Base-by-base conservation (phyloP, 202 grass and related monocot species). In the Carex sylvatica region DNA sequence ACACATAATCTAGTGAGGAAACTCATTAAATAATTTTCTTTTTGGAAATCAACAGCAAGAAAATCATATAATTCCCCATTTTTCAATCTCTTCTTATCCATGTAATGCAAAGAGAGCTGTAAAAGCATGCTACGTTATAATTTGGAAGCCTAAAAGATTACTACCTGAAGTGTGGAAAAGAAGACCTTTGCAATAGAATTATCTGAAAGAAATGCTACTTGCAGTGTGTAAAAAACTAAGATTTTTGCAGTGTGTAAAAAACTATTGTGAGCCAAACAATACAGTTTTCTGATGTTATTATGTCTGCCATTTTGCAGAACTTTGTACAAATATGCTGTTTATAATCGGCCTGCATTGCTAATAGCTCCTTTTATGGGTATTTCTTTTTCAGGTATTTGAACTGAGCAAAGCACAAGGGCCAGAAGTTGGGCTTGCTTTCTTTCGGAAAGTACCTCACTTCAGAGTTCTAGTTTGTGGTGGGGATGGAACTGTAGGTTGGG, bases 381-480 rank as follows among this genome's bases (percentile, higher is more conserved):
- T 64, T 47, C 71, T 81, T 6, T 8, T 47, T 61, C 82, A 98
- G 92, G 90, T 98, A 42, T 91, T 91, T 87, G 92, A 98, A 80
- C 85, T 98, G 88, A 89, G 95, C 84, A 88, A 87, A 65, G 65
- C 83, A 54, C 88, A 94, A 81, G 92, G 94, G 60, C 94, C 92
- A 81, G 94, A 97, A 87, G 92, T 91, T 60, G 90, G 90, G 69
- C 86, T 97, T 15, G 35, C 71, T 80, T 89, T 97, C 53, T 97
- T 97, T 72, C 84, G 61, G 61, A 97, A 94, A 81, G 85, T 92
- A 13, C 89, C 85, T 26, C 90, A 97, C 61, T 97, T 97, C 79
- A 97, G 92, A 90, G 84, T 97, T 88, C 90, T 97, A 83, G 92
- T 97, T 80, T 97, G 94, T 87, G 94, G 94, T 85, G 94, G 94